These are phyloP conservation scores for Allium sativum DNA, from an alignment of 106 monocot species.

Conservation along the genomic window DNA sequence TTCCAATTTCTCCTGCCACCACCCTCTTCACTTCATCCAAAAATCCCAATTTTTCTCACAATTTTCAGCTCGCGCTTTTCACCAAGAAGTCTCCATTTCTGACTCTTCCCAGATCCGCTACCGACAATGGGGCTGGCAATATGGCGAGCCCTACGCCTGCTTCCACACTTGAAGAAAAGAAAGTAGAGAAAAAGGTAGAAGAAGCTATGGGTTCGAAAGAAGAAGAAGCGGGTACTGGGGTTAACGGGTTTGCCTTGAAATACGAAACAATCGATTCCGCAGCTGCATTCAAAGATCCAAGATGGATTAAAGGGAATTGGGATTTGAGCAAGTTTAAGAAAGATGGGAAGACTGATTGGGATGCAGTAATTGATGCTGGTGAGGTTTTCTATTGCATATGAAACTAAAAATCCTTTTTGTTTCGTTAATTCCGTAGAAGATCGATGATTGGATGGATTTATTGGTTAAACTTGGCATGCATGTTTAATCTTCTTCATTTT, in stretches of 20 bases:
- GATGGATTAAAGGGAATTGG: conserved; percentile 69
- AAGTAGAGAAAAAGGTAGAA: conserved; percentile 10
- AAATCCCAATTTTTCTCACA: conserved; percentile 4
- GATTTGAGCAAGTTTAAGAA: conserved; percentile 52
- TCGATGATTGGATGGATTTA: neutral
- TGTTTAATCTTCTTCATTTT: neutral
- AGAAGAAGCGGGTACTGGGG: neutral
- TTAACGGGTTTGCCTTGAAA: conserved; percentile 4
- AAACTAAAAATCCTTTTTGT: neutral
- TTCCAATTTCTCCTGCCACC: conserved; percentile 7
- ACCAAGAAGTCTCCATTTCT: conserved; percentile 14
- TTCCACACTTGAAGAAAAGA: neutral
- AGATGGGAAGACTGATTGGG: conserved; percentile 58
- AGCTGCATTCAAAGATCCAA: conserved; percentile 36
- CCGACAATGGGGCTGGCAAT: conserved; percentile 19
- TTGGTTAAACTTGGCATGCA: neutral
- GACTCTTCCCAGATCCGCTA: conserved; percentile 13
- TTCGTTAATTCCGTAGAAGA: neutral
- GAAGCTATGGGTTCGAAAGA: neutral
- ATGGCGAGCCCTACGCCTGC: conserved; percentile 8
- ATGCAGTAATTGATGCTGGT: conserved; percentile 82
- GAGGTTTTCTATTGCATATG: neutral
- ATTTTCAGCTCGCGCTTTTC: conserved; percentile 7
- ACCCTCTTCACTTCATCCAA: conserved; percentile 2
- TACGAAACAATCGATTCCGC: neutral